These are phyloP conservation scores for Choricystis sp. DNA, from an alignment of 139 green algal species.

Conservation along the genomic window DNA sequence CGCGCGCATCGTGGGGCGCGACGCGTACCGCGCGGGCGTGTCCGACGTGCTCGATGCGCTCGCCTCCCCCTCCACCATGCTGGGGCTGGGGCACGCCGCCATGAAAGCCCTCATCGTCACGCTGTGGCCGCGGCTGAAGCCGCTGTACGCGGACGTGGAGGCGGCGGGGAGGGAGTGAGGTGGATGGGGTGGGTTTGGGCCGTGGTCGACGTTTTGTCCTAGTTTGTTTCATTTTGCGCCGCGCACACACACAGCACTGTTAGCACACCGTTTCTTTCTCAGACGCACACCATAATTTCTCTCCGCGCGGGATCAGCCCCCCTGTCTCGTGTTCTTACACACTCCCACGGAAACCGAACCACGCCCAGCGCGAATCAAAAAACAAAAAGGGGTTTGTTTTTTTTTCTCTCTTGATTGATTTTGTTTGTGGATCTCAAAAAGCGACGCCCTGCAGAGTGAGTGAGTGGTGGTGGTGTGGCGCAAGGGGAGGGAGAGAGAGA, in stretches of 20 bases:
- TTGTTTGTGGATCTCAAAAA: neutral
- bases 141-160: slow-evolving; percentile 23
- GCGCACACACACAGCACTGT: neutral
- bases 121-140: slow-evolving; percentile 41
- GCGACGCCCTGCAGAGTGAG: no score
- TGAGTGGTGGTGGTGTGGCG: no score
- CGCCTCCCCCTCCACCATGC: slow-evolving; percentile 23
- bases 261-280: slow-evolving; percentile 1
- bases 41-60: slow-evolving; percentile 37
- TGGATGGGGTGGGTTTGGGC: neutral
- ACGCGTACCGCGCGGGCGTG: slow-evolving; percentile 18
- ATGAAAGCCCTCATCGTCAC: slow-evolving; percentile 30
- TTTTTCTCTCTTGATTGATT: neutral
- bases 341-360: no score
- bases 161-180: slow-evolving; percentile 5
- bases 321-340: no score
- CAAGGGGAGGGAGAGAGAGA: no score
- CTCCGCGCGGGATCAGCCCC: no score
- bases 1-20: slow-evolving; percentile 16
- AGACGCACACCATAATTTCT: neutral
- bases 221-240: neutral
- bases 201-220: slow-evolving; percentile 2
- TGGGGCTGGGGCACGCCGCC: slow-evolving; percentile 39
- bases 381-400: neutral
- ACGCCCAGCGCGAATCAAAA: neutral